phyloP scores from a whole-genome alignment of 2,329 filamentous ascomycete species.

The Fusarium protoensiforme region DNA sequence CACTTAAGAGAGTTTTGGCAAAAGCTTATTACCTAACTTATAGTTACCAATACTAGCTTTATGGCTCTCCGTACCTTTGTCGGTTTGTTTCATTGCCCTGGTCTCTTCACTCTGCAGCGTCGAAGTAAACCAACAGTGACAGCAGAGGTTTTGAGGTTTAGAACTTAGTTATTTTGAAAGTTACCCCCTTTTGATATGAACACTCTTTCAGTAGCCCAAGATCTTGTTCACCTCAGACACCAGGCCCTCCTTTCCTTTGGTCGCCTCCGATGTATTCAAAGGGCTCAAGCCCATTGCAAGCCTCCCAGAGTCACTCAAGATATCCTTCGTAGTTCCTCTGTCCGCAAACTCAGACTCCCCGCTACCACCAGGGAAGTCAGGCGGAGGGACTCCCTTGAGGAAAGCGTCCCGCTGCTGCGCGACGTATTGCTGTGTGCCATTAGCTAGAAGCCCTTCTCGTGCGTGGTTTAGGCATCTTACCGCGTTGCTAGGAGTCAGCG shows the following conservation, averaged over 20 bases:
- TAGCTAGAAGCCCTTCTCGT: background rate
- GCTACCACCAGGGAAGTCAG: background rate
- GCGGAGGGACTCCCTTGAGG: background rate
- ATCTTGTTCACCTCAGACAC: background rate
- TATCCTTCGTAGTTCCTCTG: background rate
- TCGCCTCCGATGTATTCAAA: background rate
- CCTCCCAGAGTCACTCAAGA: background rate
- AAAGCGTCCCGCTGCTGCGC: background rate
- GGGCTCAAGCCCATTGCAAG: background rate
- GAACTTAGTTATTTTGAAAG: too few species aligned
- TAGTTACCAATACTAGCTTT: too few species aligned
- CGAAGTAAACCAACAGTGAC: too few species aligned
- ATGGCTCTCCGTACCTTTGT: background rate
- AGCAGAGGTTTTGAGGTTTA: too few species aligned
- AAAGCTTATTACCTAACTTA: too few species aligned
- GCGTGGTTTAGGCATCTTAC: background rate
- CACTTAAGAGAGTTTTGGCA: background rate
- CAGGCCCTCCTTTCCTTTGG: background rate
- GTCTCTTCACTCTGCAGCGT: too few species aligned
- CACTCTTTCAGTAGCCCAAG: background rate
- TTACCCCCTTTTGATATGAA: fast-evolving
- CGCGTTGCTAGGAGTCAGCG: background rate
- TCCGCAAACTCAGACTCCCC: background rate
- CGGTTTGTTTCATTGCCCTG: too few species aligned
- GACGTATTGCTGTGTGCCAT: background rate